A percentile compares a stretch with the other conserved stretches of the same genome.
Evolutionary conservation across 805 yeast genomes (phyloP).

Genomic region (Grigorovia yakushimaensis): DNA sequence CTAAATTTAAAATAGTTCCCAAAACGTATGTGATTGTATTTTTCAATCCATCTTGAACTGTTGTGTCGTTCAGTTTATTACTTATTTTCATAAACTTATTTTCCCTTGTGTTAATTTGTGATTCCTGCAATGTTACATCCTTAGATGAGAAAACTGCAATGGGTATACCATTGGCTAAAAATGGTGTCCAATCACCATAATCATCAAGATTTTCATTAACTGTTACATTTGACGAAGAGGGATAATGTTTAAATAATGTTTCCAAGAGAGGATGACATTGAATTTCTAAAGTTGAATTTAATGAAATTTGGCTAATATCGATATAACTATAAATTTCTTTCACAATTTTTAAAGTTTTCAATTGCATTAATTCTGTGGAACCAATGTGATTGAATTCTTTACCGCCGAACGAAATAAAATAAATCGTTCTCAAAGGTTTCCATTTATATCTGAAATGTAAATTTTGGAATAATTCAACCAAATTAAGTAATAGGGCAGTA

Average conservation of each 20-base stretch:
- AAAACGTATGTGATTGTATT: slow-evolving; percentile 48
- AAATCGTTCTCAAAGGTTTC: slow-evolving; percentile 75
- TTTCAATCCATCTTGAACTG: slow-evolving; percentile 42
- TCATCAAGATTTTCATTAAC: slow-evolving; percentile 23
- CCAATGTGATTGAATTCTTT: slow-evolving; percentile 74
- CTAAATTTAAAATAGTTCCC: slow-evolving; percentile 41
- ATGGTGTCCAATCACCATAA: slow-evolving; percentile 58
- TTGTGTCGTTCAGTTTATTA: slow-evolving; percentile 10
- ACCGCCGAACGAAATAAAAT: slow-evolving; percentile 77
- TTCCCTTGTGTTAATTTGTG: slow-evolving; percentile 54
- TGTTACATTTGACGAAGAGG: slow-evolving; percentile 9
- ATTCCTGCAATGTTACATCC: slow-evolving; percentile 20
- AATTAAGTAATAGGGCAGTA: slow-evolving; percentile 56
- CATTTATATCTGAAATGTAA: slow-evolving; percentile 56
- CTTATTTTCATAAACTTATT: slow-evolving; percentile 53
- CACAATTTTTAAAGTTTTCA: slow-evolving; percentile 38
- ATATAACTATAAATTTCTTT: slow-evolving; percentile 59
- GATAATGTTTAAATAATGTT: slow-evolving; percentile 2
- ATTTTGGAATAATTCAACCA: slow-evolving; percentile 57
- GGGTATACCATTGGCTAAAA: slow-evolving; percentile 45
- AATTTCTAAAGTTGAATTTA: slow-evolving; percentile 37
- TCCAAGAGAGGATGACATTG: slow-evolving; percentile 55
- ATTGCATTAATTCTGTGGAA: slow-evolving; percentile 60
- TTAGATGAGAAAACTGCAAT: slow-evolving; percentile 14
- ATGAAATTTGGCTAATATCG: slow-evolving; percentile 43